A percentile compares a stretch with the other conserved stretches of the same genome.
Conservation (phyloP, 2,329 filamentous ascomycete species). For the Stachybotrys chartarum region DNA sequence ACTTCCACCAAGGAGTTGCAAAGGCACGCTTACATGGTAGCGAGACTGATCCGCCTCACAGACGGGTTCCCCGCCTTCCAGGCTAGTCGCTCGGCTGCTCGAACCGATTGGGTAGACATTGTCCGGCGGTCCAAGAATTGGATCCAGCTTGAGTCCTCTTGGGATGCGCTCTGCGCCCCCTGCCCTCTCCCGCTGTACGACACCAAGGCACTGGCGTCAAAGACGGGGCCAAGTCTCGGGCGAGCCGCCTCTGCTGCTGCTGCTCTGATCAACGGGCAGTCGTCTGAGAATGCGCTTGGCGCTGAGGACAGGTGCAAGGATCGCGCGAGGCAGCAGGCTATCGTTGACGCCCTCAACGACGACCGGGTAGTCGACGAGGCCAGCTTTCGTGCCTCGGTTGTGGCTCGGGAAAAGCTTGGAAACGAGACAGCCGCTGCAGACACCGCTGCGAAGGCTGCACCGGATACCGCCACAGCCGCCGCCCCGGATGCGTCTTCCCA, state of each 20-base stretch:
- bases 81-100: constrained; percentile 60
- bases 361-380: constrained; percentile 62
- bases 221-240: constrained; percentile 4
- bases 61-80: constrained; percentile 80
- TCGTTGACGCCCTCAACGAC: constrained; percentile 60
- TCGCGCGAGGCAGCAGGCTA: constrained; percentile 55
- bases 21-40: constrained; percentile 76
- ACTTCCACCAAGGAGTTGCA: constrained; percentile 71
- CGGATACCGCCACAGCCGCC: neutral
- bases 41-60: constrained; percentile 63
- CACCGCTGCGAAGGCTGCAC: no score
- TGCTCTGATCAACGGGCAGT: constrained; percentile 15
- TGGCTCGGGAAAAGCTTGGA: constrained; percentile 50
- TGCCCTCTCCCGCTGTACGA: constrained; percentile 39
- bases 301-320: constrained; percentile 49
- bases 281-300: constrained; percentile 19
- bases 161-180: constrained; percentile 65
- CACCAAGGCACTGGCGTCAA: constrained; percentile 8
- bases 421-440: constrained; percentile 39
- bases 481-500: neutral
- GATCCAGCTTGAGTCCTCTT: constrained; percentile 56
- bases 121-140: constrained; percentile 61
- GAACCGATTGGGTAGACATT: constrained; percentile 75
- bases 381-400: constrained; percentile 55
- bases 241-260: constrained; percentile 17